Conservation (phyloP, 208 protist genomes). For the Trypanosoma boissoni region DNA sequence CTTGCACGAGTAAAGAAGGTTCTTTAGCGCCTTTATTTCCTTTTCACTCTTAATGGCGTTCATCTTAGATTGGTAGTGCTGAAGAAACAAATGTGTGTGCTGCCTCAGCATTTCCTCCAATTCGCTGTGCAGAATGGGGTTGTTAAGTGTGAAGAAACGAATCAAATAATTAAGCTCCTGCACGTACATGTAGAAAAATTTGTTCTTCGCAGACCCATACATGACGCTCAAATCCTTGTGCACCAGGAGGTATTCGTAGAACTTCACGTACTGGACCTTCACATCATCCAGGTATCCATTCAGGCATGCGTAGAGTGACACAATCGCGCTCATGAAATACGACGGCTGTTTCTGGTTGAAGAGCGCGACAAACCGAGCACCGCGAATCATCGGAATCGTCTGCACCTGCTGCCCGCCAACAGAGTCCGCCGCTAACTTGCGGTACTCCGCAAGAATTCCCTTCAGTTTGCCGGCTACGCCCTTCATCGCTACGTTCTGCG, state of each 20-base stretch:
- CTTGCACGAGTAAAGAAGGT: slow-evolving; percentile 89
- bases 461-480: slow-evolving; percentile 90
- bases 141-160: slow-evolving; percentile 80
- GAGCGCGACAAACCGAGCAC: slow-evolving; percentile 74
- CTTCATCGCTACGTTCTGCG: slow-evolving; percentile 93
- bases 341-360: slow-evolving; percentile 89
- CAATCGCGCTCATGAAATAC: slow-evolving; percentile 81
- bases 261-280: slow-evolving; percentile 85
- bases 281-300: slow-evolving; percentile 86
- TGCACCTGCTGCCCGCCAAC: slow-evolving; percentile 69
- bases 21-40: slow-evolving; percentile 85
- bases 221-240: slow-evolving; percentile 85
- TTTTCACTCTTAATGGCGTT: slow-evolving; percentile 87
- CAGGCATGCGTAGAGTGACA: slow-evolving; percentile 79
- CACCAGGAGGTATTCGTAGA: slow-evolving; percentile 87
- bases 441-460: slow-evolving; percentile 92
- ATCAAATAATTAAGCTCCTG: slow-evolving; percentile 80
- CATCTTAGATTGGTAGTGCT: slow-evolving; percentile 89
- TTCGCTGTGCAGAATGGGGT: slow-evolving; percentile 68
- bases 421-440: slow-evolving; percentile 89
- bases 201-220: slow-evolving; percentile 81
- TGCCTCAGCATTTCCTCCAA: slow-evolving; percentile 82
- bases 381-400: slow-evolving; percentile 81
- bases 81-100: slow-evolving; percentile 80
- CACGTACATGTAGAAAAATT: slow-evolving; percentile 90